Percentiles rank a stretch among this genome's conserved stretches.
Evolutionary conservation across 306 rosid species (phyloP).

Genomic region (Ziziphus jujuba): DNA sequence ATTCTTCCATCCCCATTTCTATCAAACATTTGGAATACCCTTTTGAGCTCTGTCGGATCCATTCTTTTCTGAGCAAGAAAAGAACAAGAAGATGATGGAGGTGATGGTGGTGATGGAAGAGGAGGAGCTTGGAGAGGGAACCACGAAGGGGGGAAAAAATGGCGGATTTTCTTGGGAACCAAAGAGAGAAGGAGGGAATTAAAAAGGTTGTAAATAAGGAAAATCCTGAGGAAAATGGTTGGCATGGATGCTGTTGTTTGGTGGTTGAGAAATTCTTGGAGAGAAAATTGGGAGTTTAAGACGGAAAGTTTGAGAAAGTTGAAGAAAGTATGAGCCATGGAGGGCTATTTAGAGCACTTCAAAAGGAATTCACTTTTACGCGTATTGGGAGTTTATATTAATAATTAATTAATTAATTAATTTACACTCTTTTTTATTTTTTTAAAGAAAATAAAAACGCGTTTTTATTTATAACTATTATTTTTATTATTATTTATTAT

Average conservation of each 20-base stretch:
- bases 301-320: not conserved
- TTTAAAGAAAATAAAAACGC: not conserved
- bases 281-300: slow-evolving; percentile 16
- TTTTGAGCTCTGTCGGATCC: slow-evolving; percentile 57
- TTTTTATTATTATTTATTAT: no score
- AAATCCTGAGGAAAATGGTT: slow-evolving; percentile 45
- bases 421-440: not conserved
- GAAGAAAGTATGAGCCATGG: not conserved
- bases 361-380: slow-evolving; percentile 13
- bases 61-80: slow-evolving; percentile 23
- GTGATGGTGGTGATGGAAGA: not conserved
- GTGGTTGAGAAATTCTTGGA: slow-evolving; percentile 24
- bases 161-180: slow-evolving; percentile 35
- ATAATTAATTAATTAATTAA: not conserved
- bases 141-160: slow-evolving; percentile 41
- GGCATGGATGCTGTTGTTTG: slow-evolving; percentile 36
- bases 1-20: slow-evolving; percentile 72
- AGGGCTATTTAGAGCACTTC: slow-evolving; percentile 18
- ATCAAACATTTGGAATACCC: slow-evolving; percentile 83
- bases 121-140: slow-evolving; percentile 22
- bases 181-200: slow-evolving; percentile 40
- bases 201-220: slow-evolving; percentile 55
- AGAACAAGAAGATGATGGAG: not conserved
- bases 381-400: slow-evolving; percentile 16
- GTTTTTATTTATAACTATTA: not conserved